Evolutionary conservation across 371 early-diverging fungal genomes (phyloP).

Genomic region (Mortierella sp.): DNA sequence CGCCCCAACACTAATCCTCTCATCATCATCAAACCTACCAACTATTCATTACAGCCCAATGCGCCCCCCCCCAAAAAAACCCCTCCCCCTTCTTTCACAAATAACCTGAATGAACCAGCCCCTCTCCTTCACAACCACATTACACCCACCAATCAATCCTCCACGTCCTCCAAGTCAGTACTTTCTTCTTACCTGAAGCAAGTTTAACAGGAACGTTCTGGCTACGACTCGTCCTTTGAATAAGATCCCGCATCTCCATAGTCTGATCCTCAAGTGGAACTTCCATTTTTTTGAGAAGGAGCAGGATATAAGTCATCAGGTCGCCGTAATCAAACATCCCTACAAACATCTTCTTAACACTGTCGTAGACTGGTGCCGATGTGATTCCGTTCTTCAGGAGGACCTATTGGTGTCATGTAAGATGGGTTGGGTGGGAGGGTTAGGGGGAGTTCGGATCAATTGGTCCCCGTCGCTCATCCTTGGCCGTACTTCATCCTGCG

Average conservation of each 20-base stretch:
- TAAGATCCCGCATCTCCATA: constrained; percentile 71
- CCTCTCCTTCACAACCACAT: neutral
- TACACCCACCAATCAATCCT: neutral
- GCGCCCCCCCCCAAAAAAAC: neutral
- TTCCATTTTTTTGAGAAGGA: constrained; percentile 62
- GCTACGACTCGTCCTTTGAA: constrained; percentile 67
- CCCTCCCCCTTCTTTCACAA: neutral
- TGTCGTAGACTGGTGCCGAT: constrained; percentile 82
- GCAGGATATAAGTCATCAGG: constrained; percentile 73
- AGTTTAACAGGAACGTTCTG: constrained; percentile 78
- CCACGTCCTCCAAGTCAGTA: neutral
- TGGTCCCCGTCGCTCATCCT: neutral
- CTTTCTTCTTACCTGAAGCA: constrained; percentile 59
- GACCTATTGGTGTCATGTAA: constrained; percentile 6
- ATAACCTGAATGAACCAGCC: neutral
- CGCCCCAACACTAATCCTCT: neutral
- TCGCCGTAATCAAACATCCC: constrained; percentile 94
- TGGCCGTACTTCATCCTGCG: no score
- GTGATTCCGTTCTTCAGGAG: constrained; percentile 41
- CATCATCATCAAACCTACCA: neutral
- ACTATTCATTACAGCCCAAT: neutral
- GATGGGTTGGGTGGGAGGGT: no score
- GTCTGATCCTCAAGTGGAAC: constrained; percentile 56
- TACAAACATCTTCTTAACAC: constrained; percentile 63
- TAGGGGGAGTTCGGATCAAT: no score